A percentile compares a stretch with the other conserved stretches of the same genome.
Evolutionary conservation across 78 protist genomes (phyloP).

Genomic region (Dictyostelium discoideum): dicty_2.7 NC_007090.3:5270501-5271000

Average conservation of each 20-base stretch:
- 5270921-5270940: not conserved
- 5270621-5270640: conserved; percentile 5
- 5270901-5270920: not conserved
- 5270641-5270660: not conserved
- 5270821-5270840: conserved; percentile 41
- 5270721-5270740: conserved; percentile 22
- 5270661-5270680: not conserved
- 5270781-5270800: not conserved
- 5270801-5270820: conserved; percentile 51
- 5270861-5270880: not conserved
- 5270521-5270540: not conserved
- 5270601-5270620: not conserved
- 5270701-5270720: conserved; percentile 15
- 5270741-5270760: conserved; percentile 3
- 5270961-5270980: not conserved
- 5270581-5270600: not conserved
- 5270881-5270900: not conserved
- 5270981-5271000: conserved; percentile 4
- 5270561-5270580: not conserved
- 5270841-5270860: conserved; percentile 37
- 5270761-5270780: not conserved
- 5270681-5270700: conserved; percentile 44
- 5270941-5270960: not conserved
- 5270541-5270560: not conserved
- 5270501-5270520: not conserved